A percentile compares a stretch with the other conserved stretches of the same genome.
Conservation (phyloP, 495 filamentous ascomycete species). For the Articulospora tetracladia region DNA sequence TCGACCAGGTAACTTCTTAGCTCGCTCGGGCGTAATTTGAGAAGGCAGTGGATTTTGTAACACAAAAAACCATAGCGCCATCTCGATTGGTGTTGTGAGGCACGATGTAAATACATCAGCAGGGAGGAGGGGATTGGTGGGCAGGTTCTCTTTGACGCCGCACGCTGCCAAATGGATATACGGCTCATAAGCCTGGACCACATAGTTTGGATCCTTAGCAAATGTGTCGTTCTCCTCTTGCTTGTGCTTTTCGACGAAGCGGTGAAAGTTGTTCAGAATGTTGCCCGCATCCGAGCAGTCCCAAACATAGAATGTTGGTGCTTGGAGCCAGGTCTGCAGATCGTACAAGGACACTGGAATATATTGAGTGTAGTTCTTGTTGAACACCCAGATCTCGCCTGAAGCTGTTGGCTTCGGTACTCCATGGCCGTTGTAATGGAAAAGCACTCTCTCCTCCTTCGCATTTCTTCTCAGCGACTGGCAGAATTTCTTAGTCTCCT, state of each 20-base stretch:
- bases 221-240: slow-evolving; percentile 72
- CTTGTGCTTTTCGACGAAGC: slow-evolving; percentile 91
- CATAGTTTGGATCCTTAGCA: slow-evolving; percentile 67
- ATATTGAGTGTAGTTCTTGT: slow-evolving; percentile 97
- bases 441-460: slow-evolving; percentile 89
- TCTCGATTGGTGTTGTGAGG: slow-evolving; percentile 93
- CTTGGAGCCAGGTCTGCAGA: slow-evolving; percentile 91
- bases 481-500: slow-evolving; percentile 95
- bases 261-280: slow-evolving; percentile 90
- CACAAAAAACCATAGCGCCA: slow-evolving; percentile 91
- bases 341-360: slow-evolving; percentile 97
- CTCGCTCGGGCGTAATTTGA: slow-evolving; percentile 71
- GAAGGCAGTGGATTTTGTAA: slow-evolving; percentile 84
- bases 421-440: slow-evolving; percentile 98
- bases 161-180: slow-evolving; percentile 93
- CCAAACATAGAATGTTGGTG: slow-evolving; percentile 94
- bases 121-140: slow-evolving; percentile 92
- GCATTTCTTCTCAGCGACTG: slow-evolving; percentile 83
- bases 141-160: slow-evolving; percentile 81
- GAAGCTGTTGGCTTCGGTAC: slow-evolving; percentile 96
- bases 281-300: slow-evolving; percentile 96
- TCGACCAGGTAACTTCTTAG: slow-evolving; percentile 75
- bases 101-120: slow-evolving; percentile 97
- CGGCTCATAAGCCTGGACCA: slow-evolving; percentile 58
- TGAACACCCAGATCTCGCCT: slow-evolving; percentile 99